These are phyloP conservation scores for Thermothelomyces thermophilus DNA, from an alignment of 2,329 filamentous ascomycete genomes.

Conservation along the genomic window DNA sequence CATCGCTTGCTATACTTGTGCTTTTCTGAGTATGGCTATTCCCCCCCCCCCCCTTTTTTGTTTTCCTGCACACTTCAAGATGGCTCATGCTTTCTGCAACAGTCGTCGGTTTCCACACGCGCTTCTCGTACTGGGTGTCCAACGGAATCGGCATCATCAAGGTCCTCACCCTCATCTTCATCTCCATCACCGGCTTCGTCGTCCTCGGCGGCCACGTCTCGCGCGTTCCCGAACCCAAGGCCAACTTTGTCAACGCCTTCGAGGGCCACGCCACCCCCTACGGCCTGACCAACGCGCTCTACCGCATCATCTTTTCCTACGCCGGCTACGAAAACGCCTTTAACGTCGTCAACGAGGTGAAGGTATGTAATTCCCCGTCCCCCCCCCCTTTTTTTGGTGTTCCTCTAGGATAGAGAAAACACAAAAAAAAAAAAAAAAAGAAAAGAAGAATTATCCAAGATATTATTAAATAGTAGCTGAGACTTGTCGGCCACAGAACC, in stretches of 20 bases:
- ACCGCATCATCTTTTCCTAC: slow-evolving; percentile 54
- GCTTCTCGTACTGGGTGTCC: slow-evolving; percentile 44
- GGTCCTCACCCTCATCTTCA: slow-evolving; percentile 51
- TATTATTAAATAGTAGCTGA: slow-evolving; percentile 21
- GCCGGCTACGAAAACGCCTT: slow-evolving; percentile 53
- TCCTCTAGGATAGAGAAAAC: too few relatives aligned
- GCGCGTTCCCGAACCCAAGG: slow-evolving; percentile 41
- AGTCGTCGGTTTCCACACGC: slow-evolving; percentile 43
- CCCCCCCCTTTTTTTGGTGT: too few relatives aligned
- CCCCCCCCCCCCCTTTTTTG: background rate
- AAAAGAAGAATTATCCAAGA: too few relatives aligned
- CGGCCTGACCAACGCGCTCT: slow-evolving; percentile 50
- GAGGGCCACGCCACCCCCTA: slow-evolving; percentile 39
- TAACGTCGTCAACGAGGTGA: slow-evolving; percentile 54
- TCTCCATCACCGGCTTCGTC: slow-evolving; percentile 51
- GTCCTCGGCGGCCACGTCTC: slow-evolving; percentile 50
- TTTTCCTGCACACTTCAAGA: too few relatives aligned
- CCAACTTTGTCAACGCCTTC: slow-evolving; percentile 52
- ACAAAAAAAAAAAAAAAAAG: too few relatives aligned
- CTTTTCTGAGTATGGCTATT: slow-evolving; percentile 40
- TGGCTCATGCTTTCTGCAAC: background rate
- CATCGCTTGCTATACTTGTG: slow-evolving; percentile 55
- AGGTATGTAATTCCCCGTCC: slow-evolving; percentile 23
- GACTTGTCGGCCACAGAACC: slow-evolving; percentile 25
- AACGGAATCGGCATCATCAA: slow-evolving; percentile 53